phyloP scores from a whole-genome alignment of 306 rosid species.

The Ammopiptanthus mongolicus region DNA sequence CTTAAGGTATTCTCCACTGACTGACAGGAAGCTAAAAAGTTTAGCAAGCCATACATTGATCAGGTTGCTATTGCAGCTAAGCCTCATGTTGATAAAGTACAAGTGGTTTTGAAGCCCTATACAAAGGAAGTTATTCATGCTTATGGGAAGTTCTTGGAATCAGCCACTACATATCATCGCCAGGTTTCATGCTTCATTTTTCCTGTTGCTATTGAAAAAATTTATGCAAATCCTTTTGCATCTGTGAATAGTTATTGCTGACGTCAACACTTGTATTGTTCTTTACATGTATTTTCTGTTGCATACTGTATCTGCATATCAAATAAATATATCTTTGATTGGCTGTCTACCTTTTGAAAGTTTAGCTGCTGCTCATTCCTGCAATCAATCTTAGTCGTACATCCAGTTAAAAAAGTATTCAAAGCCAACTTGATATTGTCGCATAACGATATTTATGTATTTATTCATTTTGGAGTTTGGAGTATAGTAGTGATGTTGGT shows the following conservation, averaged over 20 bases:
- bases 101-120: conserved; percentile 68
- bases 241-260: background rate
- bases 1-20: conserved; percentile 17
- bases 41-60: conserved; percentile 87
- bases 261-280: background rate
- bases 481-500: background rate
- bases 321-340: background rate
- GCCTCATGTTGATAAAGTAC: conserved; percentile 77
- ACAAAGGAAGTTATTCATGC: conserved; percentile 50
- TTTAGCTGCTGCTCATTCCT: background rate
- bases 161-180: conserved; percentile 72
- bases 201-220: background rate
- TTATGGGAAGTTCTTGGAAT: conserved; percentile 71
- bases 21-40: conserved; percentile 72
- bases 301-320: background rate
- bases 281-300: background rate
- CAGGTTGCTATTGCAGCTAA: conserved; percentile 70
- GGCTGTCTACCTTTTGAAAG: background rate
- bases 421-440: background rate
- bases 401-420: background rate
- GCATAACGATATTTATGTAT: background rate
- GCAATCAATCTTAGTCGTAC: background rate
- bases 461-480: background rate
- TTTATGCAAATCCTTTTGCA: background rate
- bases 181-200: conserved; percentile 48